Evolutionary conservation across 305 asterid species (phyloP), one percentile per base, ranked within the genome.

Genomic region (Plantago rigida): DNA sequence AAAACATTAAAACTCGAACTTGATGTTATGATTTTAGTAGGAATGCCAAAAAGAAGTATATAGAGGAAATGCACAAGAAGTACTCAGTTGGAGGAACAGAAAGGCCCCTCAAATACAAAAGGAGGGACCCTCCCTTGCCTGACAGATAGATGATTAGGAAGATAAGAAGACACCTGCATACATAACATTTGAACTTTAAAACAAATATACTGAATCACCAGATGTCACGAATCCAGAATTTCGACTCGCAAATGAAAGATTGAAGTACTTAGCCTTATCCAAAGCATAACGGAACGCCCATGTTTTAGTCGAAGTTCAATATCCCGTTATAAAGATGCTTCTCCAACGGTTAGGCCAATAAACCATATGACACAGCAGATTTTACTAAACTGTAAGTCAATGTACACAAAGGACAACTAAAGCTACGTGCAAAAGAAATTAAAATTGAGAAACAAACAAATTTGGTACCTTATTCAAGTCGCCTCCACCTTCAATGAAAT

Each of bases 121-220:
- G 67, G 83, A 77, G 94, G 96, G 92, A 78, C 82, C 89, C 79
- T 79, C 90, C 89, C 89, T 79, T 71, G 86, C 83, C 89, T 77
- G 89, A 82, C 79, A 83, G 81, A 81, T 71, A 88, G 87, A 92
- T 81, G 88, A 82, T 88, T 86, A 89, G 87, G 95, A 81, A 83
- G 87, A 81, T 81, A 88, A 92, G 86, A 71, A 82, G 82, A 87
- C 82, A 86, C 97, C 97, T 88, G 99, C 97, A 89, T 88, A 84
- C 86, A 84, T 89, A 92, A 86, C 89, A 84, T 84, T 78, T 74
- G 83, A 78, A 83, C 79, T 84, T 86, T 71, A 83, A 88, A 79
- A 76, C 75, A 61, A 61, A 80, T 73, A 71, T 69, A 70, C 69
- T 71, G 72, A 69, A 79, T 71, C 67, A 82, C 81, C 73, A 80